A percentile compares a stretch with the other conserved stretches of the same genome.
Conservation (phyloP, 106 monocot species). For the Hemerocallis citrina region DNA sequence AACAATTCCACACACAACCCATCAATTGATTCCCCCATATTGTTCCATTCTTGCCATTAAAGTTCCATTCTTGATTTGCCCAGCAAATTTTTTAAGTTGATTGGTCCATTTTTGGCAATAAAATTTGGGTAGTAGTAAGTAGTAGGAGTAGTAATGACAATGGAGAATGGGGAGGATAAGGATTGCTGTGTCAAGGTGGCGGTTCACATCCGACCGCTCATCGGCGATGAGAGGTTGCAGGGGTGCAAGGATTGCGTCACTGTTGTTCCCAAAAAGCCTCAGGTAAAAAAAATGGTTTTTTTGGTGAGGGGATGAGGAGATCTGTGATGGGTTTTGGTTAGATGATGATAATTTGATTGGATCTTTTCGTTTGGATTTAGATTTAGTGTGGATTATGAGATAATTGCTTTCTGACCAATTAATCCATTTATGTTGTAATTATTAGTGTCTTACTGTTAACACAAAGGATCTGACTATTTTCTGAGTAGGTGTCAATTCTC, state of each 20-base stretch:
- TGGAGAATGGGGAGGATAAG: constrained; percentile 81
- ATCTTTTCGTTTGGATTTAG: neutral
- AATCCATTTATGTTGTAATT: no score
- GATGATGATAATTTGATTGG: neutral
- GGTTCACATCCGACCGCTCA: constrained; percentile 84
- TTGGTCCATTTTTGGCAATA: no score
- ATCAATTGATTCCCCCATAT: neutral
- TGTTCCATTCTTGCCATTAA: neutral
- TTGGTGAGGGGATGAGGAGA: constrained; percentile 1
- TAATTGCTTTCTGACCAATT: no score
- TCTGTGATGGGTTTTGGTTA: constrained; percentile 3
- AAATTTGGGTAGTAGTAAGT: neutral
- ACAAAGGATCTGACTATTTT: no score
- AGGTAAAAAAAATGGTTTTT: constrained; percentile 53
- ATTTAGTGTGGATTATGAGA: neutral
- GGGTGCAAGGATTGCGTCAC: constrained; percentile 91
- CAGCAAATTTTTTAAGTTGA: constrained; percentile 1
- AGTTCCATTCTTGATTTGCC: neutral
- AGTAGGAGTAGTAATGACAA: constrained; percentile 23
- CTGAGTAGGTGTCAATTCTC: no score
- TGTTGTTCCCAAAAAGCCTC: constrained; percentile 67
- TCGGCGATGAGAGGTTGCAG: constrained; percentile 80
- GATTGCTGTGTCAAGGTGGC: constrained; percentile 98
- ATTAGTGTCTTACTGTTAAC: no score
- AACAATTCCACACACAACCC: neutral